Percentiles rank a stretch among this genome's conserved stretches.
These are phyloP conservation scores for Haplosporangium gracile DNA, from an alignment of 192 early-diverging fungal genomes.

Conservation along the genomic window DNA sequence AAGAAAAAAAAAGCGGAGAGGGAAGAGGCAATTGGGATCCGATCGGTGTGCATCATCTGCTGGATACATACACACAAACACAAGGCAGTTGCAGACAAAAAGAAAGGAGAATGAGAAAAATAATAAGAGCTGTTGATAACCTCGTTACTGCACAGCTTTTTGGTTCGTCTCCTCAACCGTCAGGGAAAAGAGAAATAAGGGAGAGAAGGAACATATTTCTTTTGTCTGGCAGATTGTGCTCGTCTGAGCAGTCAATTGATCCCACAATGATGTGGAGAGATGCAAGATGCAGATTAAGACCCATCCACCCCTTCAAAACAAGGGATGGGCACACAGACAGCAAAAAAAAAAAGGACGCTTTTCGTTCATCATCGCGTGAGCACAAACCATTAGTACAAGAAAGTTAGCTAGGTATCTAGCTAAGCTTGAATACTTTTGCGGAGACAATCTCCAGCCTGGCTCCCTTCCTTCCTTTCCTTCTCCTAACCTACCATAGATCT, in stretches of 20 bases:
- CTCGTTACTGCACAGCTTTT: conserved; percentile 15
- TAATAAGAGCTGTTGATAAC: conserved; percentile 10
- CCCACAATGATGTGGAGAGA: neutral
- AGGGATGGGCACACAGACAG: too few relatives aligned
- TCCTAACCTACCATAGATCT: neutral
- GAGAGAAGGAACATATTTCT: neutral
- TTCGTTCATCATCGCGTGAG: neutral
- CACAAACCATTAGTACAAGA: neutral
- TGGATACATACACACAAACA: neutral
- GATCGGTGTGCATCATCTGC: neutral
- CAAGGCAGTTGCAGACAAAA: too few relatives aligned
- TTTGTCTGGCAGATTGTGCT: neutral
- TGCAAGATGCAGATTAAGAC: too few relatives aligned
- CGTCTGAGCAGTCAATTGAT: neutral
- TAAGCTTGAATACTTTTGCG: neutral
- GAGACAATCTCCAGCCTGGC: neutral
- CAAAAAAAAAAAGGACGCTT: too few relatives aligned
- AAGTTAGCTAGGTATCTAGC: too few relatives aligned
- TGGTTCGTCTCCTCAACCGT: conserved; percentile 16
- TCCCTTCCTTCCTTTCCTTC: neutral
- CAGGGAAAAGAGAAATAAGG: neutral
- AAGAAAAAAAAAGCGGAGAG: conserved; percentile 1
- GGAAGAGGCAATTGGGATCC: neutral
- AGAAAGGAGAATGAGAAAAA: neutral
- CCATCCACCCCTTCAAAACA: too few relatives aligned